These are phyloP conservation scores for Solanum pimpinellifolium DNA, from an alignment of 257 asterid species.

Conservation along the genomic window DNA sequence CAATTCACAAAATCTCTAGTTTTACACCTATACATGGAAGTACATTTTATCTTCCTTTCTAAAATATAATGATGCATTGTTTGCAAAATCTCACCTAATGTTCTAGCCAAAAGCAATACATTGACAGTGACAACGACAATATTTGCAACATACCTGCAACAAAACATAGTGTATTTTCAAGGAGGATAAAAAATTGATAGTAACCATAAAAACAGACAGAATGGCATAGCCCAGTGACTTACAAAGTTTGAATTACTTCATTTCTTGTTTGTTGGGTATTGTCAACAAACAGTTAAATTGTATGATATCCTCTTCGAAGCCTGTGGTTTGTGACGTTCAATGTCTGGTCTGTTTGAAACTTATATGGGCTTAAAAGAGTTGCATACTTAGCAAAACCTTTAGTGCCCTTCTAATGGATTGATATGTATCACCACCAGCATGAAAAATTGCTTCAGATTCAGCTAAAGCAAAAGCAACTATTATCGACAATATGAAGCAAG, in stretches of 20 bases:
- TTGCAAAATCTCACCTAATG: conserved; percentile 25
- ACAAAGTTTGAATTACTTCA: conserved; percentile 8
- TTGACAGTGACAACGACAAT: conserved; percentile 23
- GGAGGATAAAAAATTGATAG: neutral
- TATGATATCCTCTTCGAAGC: conserved; percentile 25
- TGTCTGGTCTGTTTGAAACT: conserved; percentile 13
- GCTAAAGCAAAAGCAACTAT: too few relatives aligned
- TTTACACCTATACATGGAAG: neutral
- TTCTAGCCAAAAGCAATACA: conserved; percentile 28
- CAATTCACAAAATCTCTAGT: neutral
- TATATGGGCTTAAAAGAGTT: conserved; percentile 19
- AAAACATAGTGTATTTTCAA: neutral
- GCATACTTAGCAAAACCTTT: conserved; percentile 21
- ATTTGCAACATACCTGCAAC: conserved; percentile 26
- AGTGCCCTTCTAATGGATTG: conserved; percentile 23
- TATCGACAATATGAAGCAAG: too few relatives aligned
- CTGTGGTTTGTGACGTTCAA: conserved; percentile 21
- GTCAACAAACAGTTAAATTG: conserved; percentile 10
- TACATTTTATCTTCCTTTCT: neutral
- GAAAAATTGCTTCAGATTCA: neutral
- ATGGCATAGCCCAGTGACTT: neutral
- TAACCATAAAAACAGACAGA: neutral
- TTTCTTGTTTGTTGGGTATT: conserved; percentile 14
- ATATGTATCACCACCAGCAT: conserved; percentile 24
- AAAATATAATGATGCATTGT: neutral